These are phyloP conservation scores for Phytophthora melonis DNA, from an alignment of 352 stramenopile species.

Conservation along the genomic window DNA sequence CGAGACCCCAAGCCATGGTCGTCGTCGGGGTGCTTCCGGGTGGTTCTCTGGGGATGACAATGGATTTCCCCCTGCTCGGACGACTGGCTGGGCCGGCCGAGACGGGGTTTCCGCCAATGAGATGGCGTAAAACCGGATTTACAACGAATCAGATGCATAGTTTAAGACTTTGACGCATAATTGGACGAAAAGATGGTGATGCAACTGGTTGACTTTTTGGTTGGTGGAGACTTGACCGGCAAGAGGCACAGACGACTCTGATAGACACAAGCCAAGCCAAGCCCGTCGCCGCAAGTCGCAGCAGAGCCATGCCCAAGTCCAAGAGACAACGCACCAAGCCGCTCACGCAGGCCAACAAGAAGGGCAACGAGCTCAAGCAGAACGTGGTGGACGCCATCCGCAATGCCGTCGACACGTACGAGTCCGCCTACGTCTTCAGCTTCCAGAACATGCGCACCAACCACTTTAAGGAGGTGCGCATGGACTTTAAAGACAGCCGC, in stretches of 20 bases:
- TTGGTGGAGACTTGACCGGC: conserved; percentile 51
- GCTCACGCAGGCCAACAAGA: conserved; percentile 97
- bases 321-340: conserved; percentile 89
- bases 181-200: conserved; percentile 54
- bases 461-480: conserved; percentile 98
- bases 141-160: not conserved
- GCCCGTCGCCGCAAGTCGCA: conserved; percentile 1
- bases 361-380: conserved; percentile 96
- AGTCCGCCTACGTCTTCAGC: conserved; percentile 95
- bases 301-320: conserved; percentile 83
- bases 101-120: conserved; percentile 55
- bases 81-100: conserved; percentile 63
- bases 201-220: conserved; percentile 48
- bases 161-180: not conserved
- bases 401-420: conserved; percentile 94
- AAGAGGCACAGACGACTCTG: conserved; percentile 20
- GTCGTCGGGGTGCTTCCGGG: conserved; percentile 27
- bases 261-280: conserved; percentile 23
- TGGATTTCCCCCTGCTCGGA: conserved; percentile 31
- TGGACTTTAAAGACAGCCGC: conserved; percentile 95
- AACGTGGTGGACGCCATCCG: conserved; percentile 95
- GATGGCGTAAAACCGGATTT: not conserved
- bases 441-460: conserved; percentile 99
- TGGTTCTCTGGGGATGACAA: conserved; percentile 19
- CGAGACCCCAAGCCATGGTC: conserved; percentile 73